These are phyloP conservation scores for Acanthamoeba comandoni DNA, from an alignment of 208 protist species.

Conservation along the genomic window DNA sequence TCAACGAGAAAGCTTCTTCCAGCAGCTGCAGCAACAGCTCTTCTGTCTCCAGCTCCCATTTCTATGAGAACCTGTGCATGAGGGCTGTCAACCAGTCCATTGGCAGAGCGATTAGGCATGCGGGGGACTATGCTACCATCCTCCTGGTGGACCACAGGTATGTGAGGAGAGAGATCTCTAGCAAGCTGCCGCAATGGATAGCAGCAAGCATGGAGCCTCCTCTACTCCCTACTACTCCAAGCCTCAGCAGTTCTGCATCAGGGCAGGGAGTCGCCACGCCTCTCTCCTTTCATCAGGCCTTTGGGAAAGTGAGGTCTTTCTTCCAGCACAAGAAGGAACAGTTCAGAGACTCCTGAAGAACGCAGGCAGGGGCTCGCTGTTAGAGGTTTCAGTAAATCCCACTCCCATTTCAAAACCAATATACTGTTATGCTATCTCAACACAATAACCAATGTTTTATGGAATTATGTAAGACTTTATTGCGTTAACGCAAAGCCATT, in stretches of 20 bases:
- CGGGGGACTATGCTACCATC: slow-evolving; percentile 93
- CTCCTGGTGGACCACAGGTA: slow-evolving; percentile 94
- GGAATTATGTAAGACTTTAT: no score
- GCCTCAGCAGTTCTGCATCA: not conserved
- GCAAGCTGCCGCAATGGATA: slow-evolving; percentile 81
- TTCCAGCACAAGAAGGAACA: slow-evolving; percentile 26
- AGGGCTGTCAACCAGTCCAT: slow-evolving; percentile 96
- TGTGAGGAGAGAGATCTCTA: slow-evolving; percentile 49
- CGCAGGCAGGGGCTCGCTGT: no score
- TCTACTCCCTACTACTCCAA: not conserved
- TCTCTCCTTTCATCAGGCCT: slow-evolving; percentile 5
- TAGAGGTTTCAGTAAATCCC: no score
- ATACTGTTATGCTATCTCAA: no score
- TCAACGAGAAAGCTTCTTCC: slow-evolving; percentile 13
- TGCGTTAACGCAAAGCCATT: no score
- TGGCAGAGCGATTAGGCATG: slow-evolving; percentile 94
- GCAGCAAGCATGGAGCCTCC: not conserved
- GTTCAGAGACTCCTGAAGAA: no score
- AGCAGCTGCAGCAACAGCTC: not conserved
- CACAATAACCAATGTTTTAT: no score
- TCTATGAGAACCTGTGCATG: slow-evolving; percentile 95
- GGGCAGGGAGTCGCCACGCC: not conserved
- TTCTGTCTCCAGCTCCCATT: slow-evolving; percentile 3
- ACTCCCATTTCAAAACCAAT: no score
- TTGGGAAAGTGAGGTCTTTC: not conserved